phyloP scores from a whole-genome alignment of 2,329 filamentous ascomycete genomes.

The Penicillium sp. region DNA sequence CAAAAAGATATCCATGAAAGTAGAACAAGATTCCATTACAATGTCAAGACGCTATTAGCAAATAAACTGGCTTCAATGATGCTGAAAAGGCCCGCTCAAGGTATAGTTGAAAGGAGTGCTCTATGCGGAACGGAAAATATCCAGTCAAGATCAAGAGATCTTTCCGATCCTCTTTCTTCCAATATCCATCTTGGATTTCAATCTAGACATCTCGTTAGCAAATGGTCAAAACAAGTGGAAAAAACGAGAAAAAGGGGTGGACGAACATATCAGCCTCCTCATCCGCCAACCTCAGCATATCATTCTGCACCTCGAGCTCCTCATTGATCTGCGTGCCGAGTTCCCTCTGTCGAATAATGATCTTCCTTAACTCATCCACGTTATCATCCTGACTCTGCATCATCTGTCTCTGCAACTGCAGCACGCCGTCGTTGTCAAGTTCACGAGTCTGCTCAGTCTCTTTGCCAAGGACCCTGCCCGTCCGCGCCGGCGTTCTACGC shows the following conservation, averaged over 20 bases:
- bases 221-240: neutral
- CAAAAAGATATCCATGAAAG: neutral
- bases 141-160: slow-evolving; percentile 32
- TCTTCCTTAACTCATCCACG: slow-evolving; percentile 50
- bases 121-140: neutral
- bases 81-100: neutral
- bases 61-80: neutral
- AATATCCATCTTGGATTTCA: slow-evolving; percentile 41
- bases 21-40: neutral
- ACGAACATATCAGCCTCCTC: slow-evolving; percentile 48
- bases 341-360: slow-evolving; percentile 52
- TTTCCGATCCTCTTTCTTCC: slow-evolving; percentile 41
- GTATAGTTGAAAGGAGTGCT: neutral
- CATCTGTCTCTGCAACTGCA: slow-evolving; percentile 55
- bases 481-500: slow-evolving; percentile 29
- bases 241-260: neutral
- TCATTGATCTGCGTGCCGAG: slow-evolving; percentile 56
- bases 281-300: slow-evolving; percentile 51
- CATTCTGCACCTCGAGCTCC: slow-evolving; percentile 54
- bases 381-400: slow-evolving; percentile 55
- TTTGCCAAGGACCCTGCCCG: slow-evolving; percentile 43
- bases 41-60: neutral
- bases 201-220: slow-evolving; percentile 23
- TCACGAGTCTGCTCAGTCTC: slow-evolving; percentile 56
- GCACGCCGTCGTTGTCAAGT: slow-evolving; percentile 55